Evolutionary conservation across 805 yeast genomes (phyloP), one percentile per base, ranked within the genome.

Genomic region (Starmerella potacharoeniae): DNA sequence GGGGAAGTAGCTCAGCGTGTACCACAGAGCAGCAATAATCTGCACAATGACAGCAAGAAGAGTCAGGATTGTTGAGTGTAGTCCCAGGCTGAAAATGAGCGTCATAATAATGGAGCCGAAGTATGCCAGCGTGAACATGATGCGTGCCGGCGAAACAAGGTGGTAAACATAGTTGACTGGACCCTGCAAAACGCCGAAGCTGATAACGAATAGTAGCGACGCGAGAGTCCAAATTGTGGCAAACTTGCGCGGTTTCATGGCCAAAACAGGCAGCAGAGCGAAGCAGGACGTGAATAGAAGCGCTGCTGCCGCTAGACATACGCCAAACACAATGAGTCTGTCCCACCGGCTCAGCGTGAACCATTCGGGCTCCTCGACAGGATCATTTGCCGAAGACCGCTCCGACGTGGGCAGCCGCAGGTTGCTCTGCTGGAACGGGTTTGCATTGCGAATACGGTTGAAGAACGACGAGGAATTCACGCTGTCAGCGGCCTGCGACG

Each of bases 151-250:
- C 3, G 95, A 83, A 5, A 84, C 68, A 58, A 93, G 75, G 67
- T 91, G 97, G 49, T 74, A 73, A 43, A 80, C 58, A 67, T 88
- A 93, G 37, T 83, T 82, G n/a, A 80, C 75, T 0, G 97, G 97
- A 0, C 98, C 98, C 72, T 89, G 96, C 28, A 91, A 71, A 17
- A 88, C 80, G 1, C 96, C 97, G 71, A 93, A 93, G 37, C 96
- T 86, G 6, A 86, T 66, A 17, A 93, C 86, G 69, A 93, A 91
- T 46, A 93, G 70, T 13, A 93, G 66, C 1, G 95, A 85, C 0
- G 97, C 98, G 70, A 91, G 73, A 1, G 96, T 81, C 97, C 98
- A 93, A 58, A 71, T 59, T 14, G 72, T 72, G 11, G 95, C 97
- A 67, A 93, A 91, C 68, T 93, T 93, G 49, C 95, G 76, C 14